phyloP scores from a whole-genome alignment of 192 early-diverging fungal genomes.

The Obelidium mucronatum region DNA sequence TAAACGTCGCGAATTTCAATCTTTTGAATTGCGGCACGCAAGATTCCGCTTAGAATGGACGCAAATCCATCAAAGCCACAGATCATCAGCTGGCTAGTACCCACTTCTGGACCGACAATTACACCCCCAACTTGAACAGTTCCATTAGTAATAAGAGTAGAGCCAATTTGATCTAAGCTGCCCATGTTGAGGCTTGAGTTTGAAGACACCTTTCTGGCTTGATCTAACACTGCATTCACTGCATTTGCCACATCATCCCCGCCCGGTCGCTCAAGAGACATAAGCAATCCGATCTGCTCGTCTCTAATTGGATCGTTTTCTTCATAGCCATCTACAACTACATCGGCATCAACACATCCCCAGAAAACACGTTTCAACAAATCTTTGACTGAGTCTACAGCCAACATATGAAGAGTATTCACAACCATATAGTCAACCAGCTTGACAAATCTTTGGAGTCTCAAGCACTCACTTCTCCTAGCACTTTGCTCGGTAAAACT shows the following conservation, averaged over 20 bases:
- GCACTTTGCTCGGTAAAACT: constrained; percentile 69
- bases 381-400: constrained; percentile 51
- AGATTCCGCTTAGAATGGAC: constrained; percentile 42
- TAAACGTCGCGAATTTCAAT: constrained; percentile 34
- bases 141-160: background rate
- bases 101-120: constrained; percentile 58
- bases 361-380: constrained; percentile 51
- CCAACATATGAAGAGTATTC: constrained; percentile 57
- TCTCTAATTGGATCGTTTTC: constrained; percentile 18
- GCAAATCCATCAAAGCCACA: constrained; percentile 62
- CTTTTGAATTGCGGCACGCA: constrained; percentile 6
- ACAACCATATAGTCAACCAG: constrained; percentile 66
- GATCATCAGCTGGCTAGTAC: constrained; percentile 48
- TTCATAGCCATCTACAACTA: constrained; percentile 53
- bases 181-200: background rate
- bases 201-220: background rate
- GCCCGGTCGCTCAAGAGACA: constrained; percentile 20
- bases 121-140: constrained; percentile 60
- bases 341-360: constrained; percentile 60
- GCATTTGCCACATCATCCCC: constrained; percentile 2
- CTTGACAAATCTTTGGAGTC: constrained; percentile 66
- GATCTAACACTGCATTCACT: background rate
- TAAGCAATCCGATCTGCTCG: constrained; percentile 1
- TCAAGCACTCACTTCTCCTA: constrained; percentile 58
- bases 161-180: background rate